Conservation (phyloP, 768 basidiomycete genomes). For the Rossbeevera mucosa region DNA sequence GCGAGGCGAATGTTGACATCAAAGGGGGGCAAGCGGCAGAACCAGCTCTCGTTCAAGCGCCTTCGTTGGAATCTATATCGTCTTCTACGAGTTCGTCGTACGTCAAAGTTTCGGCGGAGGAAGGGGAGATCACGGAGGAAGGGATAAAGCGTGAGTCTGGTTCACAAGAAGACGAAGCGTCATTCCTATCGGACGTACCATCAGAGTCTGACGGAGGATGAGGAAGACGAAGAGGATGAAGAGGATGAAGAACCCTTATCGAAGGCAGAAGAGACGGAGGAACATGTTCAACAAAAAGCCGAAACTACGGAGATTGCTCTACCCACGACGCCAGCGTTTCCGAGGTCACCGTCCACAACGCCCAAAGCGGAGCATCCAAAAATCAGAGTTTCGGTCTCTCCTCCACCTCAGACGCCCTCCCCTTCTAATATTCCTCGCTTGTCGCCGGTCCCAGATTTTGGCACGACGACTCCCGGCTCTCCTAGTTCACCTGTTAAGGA, state of each 20-base stretch:
- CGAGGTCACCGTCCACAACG: slow-evolving; percentile 54
- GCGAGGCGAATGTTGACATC: neutral
- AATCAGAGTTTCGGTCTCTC: slow-evolving; percentile 33
- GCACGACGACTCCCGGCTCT: slow-evolving; percentile 64
- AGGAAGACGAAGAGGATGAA: slow-evolving; percentile 15
- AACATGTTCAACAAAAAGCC: slow-evolving; percentile 9
- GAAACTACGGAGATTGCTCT: slow-evolving; percentile 23
- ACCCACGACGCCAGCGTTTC: slow-evolving; percentile 33
- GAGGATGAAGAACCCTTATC: slow-evolving; percentile 21
- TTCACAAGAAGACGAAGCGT: slow-evolving; percentile 32
- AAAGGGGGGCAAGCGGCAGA: slow-evolving; percentile 11
- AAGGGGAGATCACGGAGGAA: slow-evolving; percentile 20
- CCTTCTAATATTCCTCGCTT: slow-evolving; percentile 18
- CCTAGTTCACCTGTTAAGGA: slow-evolving; percentile 53
- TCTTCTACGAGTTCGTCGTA: slow-evolving; percentile 45
- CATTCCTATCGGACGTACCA: slow-evolving; percentile 24
- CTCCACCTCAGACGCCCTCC: slow-evolving; percentile 28
- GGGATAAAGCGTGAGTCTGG: slow-evolving; percentile 25
- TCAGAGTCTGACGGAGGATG: slow-evolving; percentile 32
- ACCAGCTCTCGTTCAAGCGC: slow-evolving; percentile 3
- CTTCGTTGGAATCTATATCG: slow-evolving; percentile 34
- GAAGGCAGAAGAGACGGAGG: slow-evolving; percentile 21
- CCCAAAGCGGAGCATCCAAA: slow-evolving; percentile 51
- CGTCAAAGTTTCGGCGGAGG: slow-evolving; percentile 37
- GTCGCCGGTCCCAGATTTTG: slow-evolving; percentile 38